Evolutionary conservation across 805 yeast genomes (phyloP).

Genomic region (Metschnikowia reukaufii): DNA sequence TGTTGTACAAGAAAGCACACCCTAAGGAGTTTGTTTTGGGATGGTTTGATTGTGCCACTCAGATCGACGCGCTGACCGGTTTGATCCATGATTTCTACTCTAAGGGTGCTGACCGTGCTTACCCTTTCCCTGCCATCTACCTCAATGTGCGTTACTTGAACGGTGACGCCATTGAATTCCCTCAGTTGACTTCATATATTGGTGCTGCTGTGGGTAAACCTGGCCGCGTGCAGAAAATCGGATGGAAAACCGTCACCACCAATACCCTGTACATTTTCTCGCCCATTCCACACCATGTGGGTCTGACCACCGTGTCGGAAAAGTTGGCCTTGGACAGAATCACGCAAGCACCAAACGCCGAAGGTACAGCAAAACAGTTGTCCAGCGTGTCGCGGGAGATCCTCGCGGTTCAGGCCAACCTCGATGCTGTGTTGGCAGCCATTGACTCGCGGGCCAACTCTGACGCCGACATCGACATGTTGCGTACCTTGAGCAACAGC

Average conservation of each 20-base stretch:
- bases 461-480: constrained; percentile 57
- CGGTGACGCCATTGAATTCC: constrained; percentile 48
- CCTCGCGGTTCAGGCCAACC: constrained; percentile 43
- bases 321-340: constrained; percentile 52
- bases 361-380: constrained; percentile 35
- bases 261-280: constrained; percentile 61
- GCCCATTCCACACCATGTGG: constrained; percentile 68
- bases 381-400: constrained; percentile 48
- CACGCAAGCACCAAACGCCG: constrained; percentile 33
- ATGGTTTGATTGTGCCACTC: constrained; percentile 71
- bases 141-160: constrained; percentile 65
- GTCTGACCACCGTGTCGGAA: constrained; percentile 54
- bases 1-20: constrained; percentile 71
- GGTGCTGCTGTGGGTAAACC: constrained; percentile 71
- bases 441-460: constrained; percentile 41
- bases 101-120: constrained; percentile 65
- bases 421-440: constrained; percentile 51
- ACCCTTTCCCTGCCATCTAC: constrained; percentile 76
- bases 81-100: constrained; percentile 79
- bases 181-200: constrained; percentile 65
- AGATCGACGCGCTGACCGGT: constrained; percentile 69
- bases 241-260: constrained; percentile 39
- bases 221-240: constrained; percentile 34
- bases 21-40: constrained; percentile 80
- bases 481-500: constrained; percentile 61